Evolutionary conservation across 331 rosid genomes (phyloP).

Genomic region (Phaseolus coccineus): DNA sequence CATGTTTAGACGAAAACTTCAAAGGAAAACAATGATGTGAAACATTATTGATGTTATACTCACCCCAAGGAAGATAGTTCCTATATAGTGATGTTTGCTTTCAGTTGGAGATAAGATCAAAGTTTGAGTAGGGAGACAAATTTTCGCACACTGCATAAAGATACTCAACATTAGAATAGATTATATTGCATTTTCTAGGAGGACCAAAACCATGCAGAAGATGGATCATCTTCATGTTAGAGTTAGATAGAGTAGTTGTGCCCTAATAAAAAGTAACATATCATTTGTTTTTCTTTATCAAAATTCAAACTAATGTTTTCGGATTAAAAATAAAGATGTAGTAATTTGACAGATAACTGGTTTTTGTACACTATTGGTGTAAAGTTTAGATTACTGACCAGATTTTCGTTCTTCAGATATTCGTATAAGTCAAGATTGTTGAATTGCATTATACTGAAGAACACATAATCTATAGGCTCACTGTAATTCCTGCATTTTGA

Average conservation of each 20-base stretch:
- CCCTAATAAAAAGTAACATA: neutral
- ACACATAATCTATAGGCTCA: neutral
- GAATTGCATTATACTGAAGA: neutral
- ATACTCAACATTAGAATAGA: neutral
- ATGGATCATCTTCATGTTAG: neutral
- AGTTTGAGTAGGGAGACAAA: neutral
- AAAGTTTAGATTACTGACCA: slow-evolving; percentile 30
- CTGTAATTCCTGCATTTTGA: slow-evolving; percentile 13
- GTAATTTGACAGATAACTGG: neutral
- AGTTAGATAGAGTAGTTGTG: neutral
- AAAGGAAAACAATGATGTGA: neutral
- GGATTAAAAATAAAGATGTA: neutral
- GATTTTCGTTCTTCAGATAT: neutral
- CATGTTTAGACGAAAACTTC: neutral
- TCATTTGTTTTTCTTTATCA: neutral
- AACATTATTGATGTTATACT: neutral
- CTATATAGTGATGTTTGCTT: neutral
- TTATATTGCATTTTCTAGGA: neutral
- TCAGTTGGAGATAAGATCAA: neutral
- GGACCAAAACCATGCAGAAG: neutral
- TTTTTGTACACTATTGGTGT: neutral
- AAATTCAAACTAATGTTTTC: neutral
- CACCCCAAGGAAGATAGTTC: neutral
- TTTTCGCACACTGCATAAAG: slow-evolving; percentile 4
- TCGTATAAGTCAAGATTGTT: slow-evolving; percentile 4